Conservation (phyloP, 768 basidiomycete genomes). For the Suillus clintonianus region DNA sequence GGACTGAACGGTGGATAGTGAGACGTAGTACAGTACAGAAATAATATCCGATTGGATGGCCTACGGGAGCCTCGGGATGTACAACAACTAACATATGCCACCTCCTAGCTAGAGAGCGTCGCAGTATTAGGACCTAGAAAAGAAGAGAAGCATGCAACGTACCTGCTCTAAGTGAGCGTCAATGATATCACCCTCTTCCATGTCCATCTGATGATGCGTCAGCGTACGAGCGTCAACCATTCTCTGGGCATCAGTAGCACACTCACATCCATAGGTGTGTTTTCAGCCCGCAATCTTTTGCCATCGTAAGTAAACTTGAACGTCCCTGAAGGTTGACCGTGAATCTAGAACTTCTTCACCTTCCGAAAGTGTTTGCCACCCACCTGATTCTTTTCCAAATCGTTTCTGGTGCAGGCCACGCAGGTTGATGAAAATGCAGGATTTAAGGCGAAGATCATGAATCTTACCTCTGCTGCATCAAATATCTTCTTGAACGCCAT, state of each 20-base stretch:
- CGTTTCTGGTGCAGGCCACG: conserved; percentile 44
- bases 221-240: neutral
- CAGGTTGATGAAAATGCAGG: neutral
- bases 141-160: conserved; percentile 16
- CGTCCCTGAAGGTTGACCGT: conserved; percentile 43
- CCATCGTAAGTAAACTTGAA: conserved; percentile 66
- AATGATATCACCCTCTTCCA: conserved; percentile 67
- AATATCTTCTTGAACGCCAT: conserved; percentile 71
- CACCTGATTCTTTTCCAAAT: conserved; percentile 59
- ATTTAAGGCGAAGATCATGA: neutral
- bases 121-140: neutral
- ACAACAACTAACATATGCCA: neutral
- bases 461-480: conserved; percentile 62
- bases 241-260: neutral
- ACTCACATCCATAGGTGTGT: conserved; percentile 58
- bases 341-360: neutral
- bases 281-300: conserved; percentile 43
- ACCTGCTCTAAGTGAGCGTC: conserved; percentile 64
- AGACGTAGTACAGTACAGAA: neutral
- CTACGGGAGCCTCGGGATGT: neutral
- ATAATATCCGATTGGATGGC: neutral
- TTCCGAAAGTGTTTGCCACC: conserved; percentile 11
- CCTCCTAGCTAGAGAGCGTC: conserved; percentile 23
- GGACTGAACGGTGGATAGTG: neutral
- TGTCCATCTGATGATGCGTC: conserved; percentile 40